These are phyloP conservation scores for Malus fusca DNA, from an alignment of 306 rosid species.

Conservation along the genomic window DNA sequence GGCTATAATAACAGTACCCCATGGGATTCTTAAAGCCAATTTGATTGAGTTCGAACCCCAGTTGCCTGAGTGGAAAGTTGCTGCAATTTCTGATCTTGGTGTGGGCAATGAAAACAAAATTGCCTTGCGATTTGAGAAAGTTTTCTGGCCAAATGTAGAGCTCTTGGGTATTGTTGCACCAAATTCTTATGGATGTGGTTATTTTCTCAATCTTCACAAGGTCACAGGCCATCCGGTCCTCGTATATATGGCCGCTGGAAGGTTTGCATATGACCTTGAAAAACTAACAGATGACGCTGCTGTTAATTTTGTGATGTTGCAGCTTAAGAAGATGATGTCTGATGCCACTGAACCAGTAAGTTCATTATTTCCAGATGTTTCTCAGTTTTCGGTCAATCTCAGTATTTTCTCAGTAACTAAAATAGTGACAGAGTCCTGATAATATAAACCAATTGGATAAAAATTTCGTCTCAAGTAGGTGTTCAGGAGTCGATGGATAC, in stretches of 20 bases:
- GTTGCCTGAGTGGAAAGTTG: slow-evolving; percentile 62
- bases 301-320: slow-evolving; percentile 43
- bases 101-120: slow-evolving; percentile 76
- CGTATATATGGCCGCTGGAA: slow-evolving; percentile 74
- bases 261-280: slow-evolving; percentile 69
- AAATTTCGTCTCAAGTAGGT: background rate
- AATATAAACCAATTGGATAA: background rate
- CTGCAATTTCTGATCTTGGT: slow-evolving; percentile 69
- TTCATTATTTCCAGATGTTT: background rate
- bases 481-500: background rate
- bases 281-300: slow-evolving; percentile 38
- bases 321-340: slow-evolving; percentile 68
- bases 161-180: slow-evolving; percentile 63
- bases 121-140: slow-evolving; percentile 48
- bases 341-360: slow-evolving; percentile 64
- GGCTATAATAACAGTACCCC: slow-evolving; percentile 46
- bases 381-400: background rate
- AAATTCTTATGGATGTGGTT: slow-evolving; percentile 59
- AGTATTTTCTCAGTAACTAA: background rate
- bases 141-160: slow-evolving; percentile 76
- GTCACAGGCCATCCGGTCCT: slow-evolving; percentile 71
- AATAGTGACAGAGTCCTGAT: background rate
- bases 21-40: slow-evolving; percentile 66
- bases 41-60: slow-evolving; percentile 58
- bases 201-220: slow-evolving; percentile 77